Conservation (phyloP, 1,284 basidiomycete species). For the Apiotrichum gamsii region DNA sequence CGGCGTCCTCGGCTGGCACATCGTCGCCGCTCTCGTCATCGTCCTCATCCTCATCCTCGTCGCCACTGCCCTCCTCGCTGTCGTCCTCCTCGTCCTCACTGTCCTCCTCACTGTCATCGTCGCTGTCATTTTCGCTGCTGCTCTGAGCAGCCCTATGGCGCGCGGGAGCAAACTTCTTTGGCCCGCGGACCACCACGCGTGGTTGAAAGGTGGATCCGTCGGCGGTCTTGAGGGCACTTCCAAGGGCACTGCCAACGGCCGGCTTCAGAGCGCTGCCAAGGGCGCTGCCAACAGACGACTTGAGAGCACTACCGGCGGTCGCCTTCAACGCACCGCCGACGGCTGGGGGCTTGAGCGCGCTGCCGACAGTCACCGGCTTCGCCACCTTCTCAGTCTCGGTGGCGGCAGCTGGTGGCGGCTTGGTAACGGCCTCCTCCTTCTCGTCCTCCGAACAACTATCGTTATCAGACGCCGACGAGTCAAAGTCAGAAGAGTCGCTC, state of each 20-base stretch:
- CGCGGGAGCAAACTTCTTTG: conserved; percentile 20
- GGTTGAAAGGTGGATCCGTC: conserved; percentile 29
- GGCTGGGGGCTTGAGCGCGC: background rate
- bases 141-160: conserved; percentile 5
- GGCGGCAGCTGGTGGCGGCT: background rate
- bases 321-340: conserved; percentile 2
- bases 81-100: conserved; percentile 18
- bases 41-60: conserved; percentile 19
- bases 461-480: conserved; percentile 44
- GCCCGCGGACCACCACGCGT: conserved; percentile 24
- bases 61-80: conserved; percentile 10
- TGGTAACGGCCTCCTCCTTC: background rate
- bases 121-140: conserved; percentile 12
- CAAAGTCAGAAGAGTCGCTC: conserved; percentile 41
- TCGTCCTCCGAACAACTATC: conserved; percentile 22
- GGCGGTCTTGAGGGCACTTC: conserved; percentile 13
- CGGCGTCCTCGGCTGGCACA: conserved; percentile 12
- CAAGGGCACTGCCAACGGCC: background rate
- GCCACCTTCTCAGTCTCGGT: background rate
- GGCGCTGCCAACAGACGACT: conserved; percentile 1
- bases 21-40: conserved; percentile 10
- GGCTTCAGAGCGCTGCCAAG: conserved; percentile 1
- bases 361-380: background rate
- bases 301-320: background rate
- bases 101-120: conserved; percentile 19